Percentiles rank a stretch among this genome's conserved stretches.
Conservation (phyloP, 2,329 filamentous ascomycete genomes). For the Ophiostoma montium region DNA sequence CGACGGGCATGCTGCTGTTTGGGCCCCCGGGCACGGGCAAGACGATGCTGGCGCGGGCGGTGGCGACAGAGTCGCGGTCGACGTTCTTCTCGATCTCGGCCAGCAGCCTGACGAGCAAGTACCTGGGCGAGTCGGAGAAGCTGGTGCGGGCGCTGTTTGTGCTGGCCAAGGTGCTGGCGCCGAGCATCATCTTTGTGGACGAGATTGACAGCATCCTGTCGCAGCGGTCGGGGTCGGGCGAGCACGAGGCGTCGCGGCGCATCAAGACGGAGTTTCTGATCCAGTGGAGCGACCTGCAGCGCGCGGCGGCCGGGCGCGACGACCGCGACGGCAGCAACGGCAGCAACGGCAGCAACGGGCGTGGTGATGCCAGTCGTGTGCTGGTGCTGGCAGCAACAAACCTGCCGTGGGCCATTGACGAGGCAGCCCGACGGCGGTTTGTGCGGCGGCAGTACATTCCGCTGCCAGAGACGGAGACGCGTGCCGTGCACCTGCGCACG, state of each 20-base stretch:
- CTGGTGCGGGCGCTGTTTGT: constrained; percentile 83
- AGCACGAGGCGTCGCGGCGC: constrained; percentile 82
- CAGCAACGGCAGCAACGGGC: constrained; percentile 57
- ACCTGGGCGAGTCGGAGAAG: constrained; percentile 91
- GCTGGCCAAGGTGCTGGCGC: constrained; percentile 76
- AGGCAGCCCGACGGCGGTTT: constrained; percentile 80
- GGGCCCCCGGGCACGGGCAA: constrained; percentile 97
- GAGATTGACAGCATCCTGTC: constrained; percentile 93
- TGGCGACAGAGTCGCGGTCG: constrained; percentile 85
- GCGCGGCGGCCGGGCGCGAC: constrained; percentile 78
- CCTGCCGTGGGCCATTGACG: constrained; percentile 93
- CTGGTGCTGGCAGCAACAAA: constrained; percentile 93
- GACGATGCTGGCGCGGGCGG: constrained; percentile 90
- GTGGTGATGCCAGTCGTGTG: constrained; percentile 75
- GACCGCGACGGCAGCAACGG: constrained; percentile 51
- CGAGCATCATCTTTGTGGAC: constrained; percentile 95
- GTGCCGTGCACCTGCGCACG: constrained; percentile 63
- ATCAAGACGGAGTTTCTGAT: constrained; percentile 98
- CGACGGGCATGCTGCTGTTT: constrained; percentile 88
- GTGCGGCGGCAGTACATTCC: constrained; percentile 93
- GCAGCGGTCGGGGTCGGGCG: constrained; percentile 64
- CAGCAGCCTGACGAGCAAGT: constrained; percentile 89
- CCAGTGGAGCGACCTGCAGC: constrained; percentile 82
- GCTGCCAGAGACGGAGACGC: constrained; percentile 70
- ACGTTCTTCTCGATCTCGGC: constrained; percentile 97